A percentile compares a stretch with the other conserved stretches of the same genome.
phyloP scores from a whole-genome alignment of 2,329 filamentous ascomycete genomes.

The Graphium sp. region DNA sequence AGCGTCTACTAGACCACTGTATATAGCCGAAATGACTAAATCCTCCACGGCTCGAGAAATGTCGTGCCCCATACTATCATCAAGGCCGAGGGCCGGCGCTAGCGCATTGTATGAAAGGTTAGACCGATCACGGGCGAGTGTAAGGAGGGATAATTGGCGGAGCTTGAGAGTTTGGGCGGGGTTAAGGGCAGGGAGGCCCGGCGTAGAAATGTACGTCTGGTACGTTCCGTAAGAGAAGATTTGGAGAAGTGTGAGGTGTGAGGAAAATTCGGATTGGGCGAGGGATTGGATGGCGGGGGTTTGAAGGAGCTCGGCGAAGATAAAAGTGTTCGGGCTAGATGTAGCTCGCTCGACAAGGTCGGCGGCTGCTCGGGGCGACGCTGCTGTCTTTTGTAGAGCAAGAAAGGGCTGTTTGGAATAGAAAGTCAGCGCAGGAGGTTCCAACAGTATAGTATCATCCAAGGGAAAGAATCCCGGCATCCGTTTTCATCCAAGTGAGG shows the following conservation, averaged over 20 bases:
- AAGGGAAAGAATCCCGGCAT: no score
- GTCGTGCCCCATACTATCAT: no score
- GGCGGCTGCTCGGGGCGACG: constrained; percentile 65
- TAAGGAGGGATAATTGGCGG: constrained; percentile 75
- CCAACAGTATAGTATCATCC: not conserved
- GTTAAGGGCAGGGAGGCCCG: constrained; percentile 51
- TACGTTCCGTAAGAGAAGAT: constrained; percentile 92
- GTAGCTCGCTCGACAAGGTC: constrained; percentile 81
- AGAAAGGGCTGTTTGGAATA: constrained; percentile 62
- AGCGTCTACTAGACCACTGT: constrained; percentile 64
- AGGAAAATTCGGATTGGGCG: constrained; percentile 36
- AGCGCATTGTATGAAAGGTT: constrained; percentile 62
- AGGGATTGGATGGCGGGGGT: constrained; percentile 66
- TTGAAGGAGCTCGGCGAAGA: constrained; percentile 87
- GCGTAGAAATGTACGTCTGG: constrained; percentile 44
- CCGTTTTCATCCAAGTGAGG: no score
- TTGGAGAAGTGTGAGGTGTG: constrained; percentile 56
- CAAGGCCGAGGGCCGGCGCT: constrained; percentile 47
- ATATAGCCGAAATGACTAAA: constrained; percentile 75
- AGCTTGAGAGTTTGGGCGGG: constrained; percentile 68
- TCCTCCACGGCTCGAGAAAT: constrained; percentile 64
- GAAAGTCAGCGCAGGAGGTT: not conserved
- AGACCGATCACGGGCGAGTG: constrained; percentile 50
- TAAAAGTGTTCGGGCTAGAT: constrained; percentile 73
- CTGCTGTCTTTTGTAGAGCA: constrained; percentile 71